Evolutionary conservation across 331 rosid genomes (phyloP).

Genomic region (Saraca asoca): DNA sequence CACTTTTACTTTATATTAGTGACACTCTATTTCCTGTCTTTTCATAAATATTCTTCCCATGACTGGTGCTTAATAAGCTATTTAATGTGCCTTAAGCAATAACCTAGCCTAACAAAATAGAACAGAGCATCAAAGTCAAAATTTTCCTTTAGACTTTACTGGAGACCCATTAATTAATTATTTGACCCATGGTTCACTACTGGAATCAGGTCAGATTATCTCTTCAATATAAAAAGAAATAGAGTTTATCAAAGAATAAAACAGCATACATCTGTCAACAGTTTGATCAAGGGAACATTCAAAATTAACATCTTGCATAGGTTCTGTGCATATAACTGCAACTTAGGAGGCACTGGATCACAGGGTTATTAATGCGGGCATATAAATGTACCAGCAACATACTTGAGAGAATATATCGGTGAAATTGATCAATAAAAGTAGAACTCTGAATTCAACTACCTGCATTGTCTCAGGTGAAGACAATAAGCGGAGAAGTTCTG

Average conservation of each 20-base stretch:
- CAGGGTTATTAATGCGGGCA: neutral
- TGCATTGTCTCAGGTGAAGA: conserved; percentile 88
- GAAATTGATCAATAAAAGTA: conserved; percentile 27
- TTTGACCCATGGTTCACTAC: neutral
- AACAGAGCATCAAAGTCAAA: neutral
- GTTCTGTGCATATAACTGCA: neutral
- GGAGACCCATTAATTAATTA: conserved; percentile 26
- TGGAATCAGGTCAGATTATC: neutral
- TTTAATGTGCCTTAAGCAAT: no score
- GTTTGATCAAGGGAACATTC: neutral
- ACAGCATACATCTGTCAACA: conserved; percentile 10
- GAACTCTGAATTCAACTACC: conserved; percentile 49
- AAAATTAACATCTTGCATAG: neutral
- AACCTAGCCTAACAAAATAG: no score
- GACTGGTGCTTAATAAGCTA: no score
- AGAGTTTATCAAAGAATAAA: neutral
- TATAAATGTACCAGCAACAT: conserved; percentile 2
- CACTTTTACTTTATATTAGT: no score
- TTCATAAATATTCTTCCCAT: no score
- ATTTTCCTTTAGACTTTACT: conserved; percentile 8
- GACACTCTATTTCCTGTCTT: no score
- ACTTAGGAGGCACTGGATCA: conserved; percentile 2
- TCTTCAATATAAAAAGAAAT: neutral
- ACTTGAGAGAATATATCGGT: neutral
- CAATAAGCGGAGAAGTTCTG: conserved; percentile 72